Base-by-base conservation (phyloP, 2,329 filamentous ascomycete genomes). In the Cercospora berteroae region DNA sequence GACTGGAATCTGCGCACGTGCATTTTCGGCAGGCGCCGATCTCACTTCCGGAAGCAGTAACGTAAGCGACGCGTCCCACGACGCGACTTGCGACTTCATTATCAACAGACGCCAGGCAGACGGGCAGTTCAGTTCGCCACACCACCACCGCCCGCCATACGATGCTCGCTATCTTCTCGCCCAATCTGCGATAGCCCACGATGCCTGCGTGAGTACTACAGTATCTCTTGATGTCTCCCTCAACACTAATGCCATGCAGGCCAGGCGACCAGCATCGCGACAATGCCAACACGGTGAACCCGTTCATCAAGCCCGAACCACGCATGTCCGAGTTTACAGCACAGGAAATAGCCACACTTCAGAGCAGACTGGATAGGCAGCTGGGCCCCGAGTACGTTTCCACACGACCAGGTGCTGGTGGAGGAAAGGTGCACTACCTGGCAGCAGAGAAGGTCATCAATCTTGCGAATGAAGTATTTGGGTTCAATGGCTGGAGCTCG, bases 401-500 rank as follows among this genome's bases (percentile, higher is more conserved):
- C 2, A 88, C 92, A 50, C 87, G 95, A 75, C 84, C 90, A 13
- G 95, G 95, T 2, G 90, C 93, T 12, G 90, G 89, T 9, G 94
- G 94, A 60, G 87, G 90, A 71, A 94, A 91, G 77, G 91, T 99
- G 18, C 93, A 96, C 78, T 99, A 99, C 80, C 85, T 99, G 61
- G 89, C 93, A n/a, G 94, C 93, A 1, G 94, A 98, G 77, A 99
- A 99, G 82, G 94, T 91, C 77, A 99, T 99, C 78, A 91, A 92
- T 66, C 89, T 97, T 62, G 94, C 94, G 63, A 97, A 97, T 75
- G 92, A 97, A 78, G 89, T 97, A 0, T 97, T 97, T 81, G 94
- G 94, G 9, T 97, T 97, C 83, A 97, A 97, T 80, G 94, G 94
- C 74, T 99, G 95, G 95, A 97, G 92, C 9, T 96, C 92, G 65